These are phyloP conservation scores for Sordaria brevicollis DNA, from an alignment of 495 filamentous ascomycete genomes.

Conservation along the genomic window DNA sequence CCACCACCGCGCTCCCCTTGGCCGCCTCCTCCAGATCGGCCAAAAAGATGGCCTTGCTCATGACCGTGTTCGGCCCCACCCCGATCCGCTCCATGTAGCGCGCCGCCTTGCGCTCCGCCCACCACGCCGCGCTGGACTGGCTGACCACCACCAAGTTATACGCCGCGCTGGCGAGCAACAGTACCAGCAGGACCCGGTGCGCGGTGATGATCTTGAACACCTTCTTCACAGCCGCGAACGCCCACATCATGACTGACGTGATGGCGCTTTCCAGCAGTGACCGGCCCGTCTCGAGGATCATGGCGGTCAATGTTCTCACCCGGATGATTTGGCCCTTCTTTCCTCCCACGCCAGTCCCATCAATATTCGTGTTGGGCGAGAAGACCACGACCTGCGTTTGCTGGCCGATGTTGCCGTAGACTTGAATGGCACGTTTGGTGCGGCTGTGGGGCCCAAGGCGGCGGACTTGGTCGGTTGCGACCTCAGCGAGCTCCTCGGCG, in stretches of 20 bases:
- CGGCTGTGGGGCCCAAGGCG: conserved; percentile 70
- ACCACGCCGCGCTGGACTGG: conserved; percentile 62
- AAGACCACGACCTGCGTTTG: conserved; percentile 59
- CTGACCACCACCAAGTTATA: conserved; percentile 65
- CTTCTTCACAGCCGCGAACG: conserved; percentile 50
- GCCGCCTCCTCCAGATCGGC: conserved; percentile 67
- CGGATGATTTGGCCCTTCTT: conserved; percentile 46
- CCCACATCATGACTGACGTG: conserved; percentile 64
- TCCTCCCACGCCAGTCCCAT: conserved; percentile 18
- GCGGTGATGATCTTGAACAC: conserved; percentile 61
- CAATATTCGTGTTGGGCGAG: conserved; percentile 29
- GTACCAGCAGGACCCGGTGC: conserved; percentile 58
- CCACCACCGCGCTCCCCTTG: conserved; percentile 18
- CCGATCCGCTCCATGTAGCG: conserved; percentile 73
- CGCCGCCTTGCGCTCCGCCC: conserved; percentile 68
- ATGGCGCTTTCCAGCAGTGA: conserved; percentile 61
- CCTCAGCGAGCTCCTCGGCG: conserved; percentile 73
- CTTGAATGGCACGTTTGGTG: conserved; percentile 81
- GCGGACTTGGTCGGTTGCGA: conserved; percentile 78
- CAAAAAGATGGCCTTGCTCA: conserved; percentile 79
- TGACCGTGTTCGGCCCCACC: conserved; percentile 62
- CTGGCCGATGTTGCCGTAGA: conserved; percentile 79
- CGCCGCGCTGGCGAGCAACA: conserved; percentile 56
- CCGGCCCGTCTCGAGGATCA: conserved; percentile 58
- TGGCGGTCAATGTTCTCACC: conserved; percentile 53